Evolutionary conservation across 371 early-diverging fungal genomes (phyloP), one percentile per base, ranked within the genome.

Genomic region (Mortierella sp.): DNA sequence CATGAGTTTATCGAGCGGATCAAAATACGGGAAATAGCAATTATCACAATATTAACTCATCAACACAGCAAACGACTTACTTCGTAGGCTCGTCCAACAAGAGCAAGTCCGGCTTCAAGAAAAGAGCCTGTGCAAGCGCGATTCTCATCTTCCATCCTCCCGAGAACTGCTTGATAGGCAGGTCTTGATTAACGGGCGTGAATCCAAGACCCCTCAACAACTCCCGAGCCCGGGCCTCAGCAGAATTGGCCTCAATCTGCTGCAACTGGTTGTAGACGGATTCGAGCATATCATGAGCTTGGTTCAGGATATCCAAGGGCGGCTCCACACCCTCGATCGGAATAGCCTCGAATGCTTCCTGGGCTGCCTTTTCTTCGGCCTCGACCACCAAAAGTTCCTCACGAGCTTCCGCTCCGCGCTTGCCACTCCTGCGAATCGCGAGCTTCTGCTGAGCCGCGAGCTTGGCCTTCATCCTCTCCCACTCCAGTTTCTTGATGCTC

Each of bases 91-190:
- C 97, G 70, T 97, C 97, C 39, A 96, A 64, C n/a, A 96, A 83
- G 30, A 96, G 82, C 24, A 96, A 64, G 73, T 94, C 90, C 1
- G 94, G 93, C 42, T 86, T 81, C 47, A 90, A 67, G 69, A 92
- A 92, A 32, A 96, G 72, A 14, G 94, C 93, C 55, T 88, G 87
- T 2, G 95, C 95, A 11, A 97, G 81, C 6, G 94, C 89, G 23
- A 93, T 88, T 32, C 94, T 83, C 86, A 94, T 95, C 49, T 89
- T 84, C 97, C 97, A 96, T 19, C 97, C 97, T 56, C 97, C 97
- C 23, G 92, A 91, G 52, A 95, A 87, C 26, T 80, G 75, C 9
- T 82, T 76, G 41, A 89, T 80, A 4, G 81, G 64, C n/a, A 72
- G 27, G 2, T 61, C 67, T 17, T 81, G 71, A 43, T 83, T 79